Percentiles rank a stretch among this genome's conserved stretches.
Conservation (phyloP, 2,329 filamentous ascomycete genomes). For the Polytolypa hystricis region DNA sequence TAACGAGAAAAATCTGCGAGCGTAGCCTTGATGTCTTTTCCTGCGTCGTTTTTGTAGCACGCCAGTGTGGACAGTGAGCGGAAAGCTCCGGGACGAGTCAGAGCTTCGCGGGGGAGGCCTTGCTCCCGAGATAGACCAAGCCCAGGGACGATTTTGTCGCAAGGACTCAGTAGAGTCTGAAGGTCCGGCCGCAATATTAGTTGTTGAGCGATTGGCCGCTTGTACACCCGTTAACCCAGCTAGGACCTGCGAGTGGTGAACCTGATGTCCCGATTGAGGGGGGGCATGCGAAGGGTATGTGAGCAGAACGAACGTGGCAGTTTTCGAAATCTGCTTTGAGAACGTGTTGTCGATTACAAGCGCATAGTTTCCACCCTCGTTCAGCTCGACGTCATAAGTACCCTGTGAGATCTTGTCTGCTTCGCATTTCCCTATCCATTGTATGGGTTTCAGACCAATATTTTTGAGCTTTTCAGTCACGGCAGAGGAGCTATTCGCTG, state of each 20-base stretch:
- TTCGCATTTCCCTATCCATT: slow-evolving; percentile 90
- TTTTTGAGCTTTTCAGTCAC: slow-evolving; percentile 54
- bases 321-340: slow-evolving; percentile 89
- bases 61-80: slow-evolving; percentile 63
- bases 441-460: slow-evolving; percentile 51
- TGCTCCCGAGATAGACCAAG: slow-evolving; percentile 15
- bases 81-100: slow-evolving; percentile 16
- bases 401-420: slow-evolving; percentile 91
- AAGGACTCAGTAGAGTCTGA: slow-evolving; percentile 43
- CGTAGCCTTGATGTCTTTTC: slow-evolving; percentile 89
- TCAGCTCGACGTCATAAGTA: slow-evolving; percentile 63
- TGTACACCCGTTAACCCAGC: slow-evolving; percentile 17
- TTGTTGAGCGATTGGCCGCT: slow-evolving; percentile 16
- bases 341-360: slow-evolving; percentile 98
- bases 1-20: slow-evolving; percentile 86
- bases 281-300: slow-evolving; percentile 72
- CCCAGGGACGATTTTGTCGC: slow-evolving; percentile 24
- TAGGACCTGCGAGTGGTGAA: slow-evolving; percentile 43
- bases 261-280: slow-evolving; percentile 34
- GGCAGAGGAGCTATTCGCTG: slow-evolving; percentile 56
- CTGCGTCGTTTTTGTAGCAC: slow-evolving; percentile 78
- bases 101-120: slow-evolving; percentile 13
- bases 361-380: slow-evolving; percentile 85
- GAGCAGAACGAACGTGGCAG: slow-evolving; percentile 83
- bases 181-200: slow-evolving; percentile 31